Evolutionary conservation across 495 filamentous ascomycete species (phyloP), one percentile per base, ranked within the genome.

Genomic region (Hypoxylon fuscum): DNA sequence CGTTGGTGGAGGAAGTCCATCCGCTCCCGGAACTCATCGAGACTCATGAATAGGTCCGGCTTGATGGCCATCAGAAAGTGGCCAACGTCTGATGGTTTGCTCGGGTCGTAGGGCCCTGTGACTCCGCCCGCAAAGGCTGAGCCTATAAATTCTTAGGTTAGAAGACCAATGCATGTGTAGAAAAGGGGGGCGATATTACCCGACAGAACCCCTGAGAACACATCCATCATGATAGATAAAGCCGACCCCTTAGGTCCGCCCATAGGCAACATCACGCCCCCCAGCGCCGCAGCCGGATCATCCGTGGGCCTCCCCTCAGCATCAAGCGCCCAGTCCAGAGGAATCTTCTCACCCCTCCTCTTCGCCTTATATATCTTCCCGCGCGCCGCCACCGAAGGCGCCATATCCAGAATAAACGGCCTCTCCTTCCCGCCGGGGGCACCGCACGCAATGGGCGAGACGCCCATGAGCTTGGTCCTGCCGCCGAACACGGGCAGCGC

Each of bases 151-250:
- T 17, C 10, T 11, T 29, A 20, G 17, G n/a, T 55, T 35, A 59
- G 38, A 34, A 40, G 38, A 31, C 32, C 11, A n/a, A 38, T 38
- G n/a, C 15, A 15, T 7, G n/a, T 5, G 12, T 35, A n/a, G n/a
- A 15, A 5, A 38, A 15, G 35, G 7, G 15, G 3, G 11, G 34
- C 10, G 22, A 6, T 17, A 59, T 61, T 76, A 27, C 87, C 90
- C 1, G 85, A 87, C 8, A 93, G 70, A 3, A 91, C 89, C 0
- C 90, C 90, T 5, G 88, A 90, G 58, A 93, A 92, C 2, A 93
- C 87, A 75, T 93, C 90, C 90, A 92, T 92, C 89, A 93, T 92
- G 32, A 93, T 81, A 0, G 87, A 76, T 38, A 93, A 62, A 3
- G 84, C 90, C 14, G 83, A 86, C 3, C 90, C 89, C 71, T 93